A percentile compares a stretch with the other conserved stretches of the same genome.
These are phyloP conservation scores for Capsicum pubescens DNA, from an alignment of 257 asterid species.

Conservation along the genomic window DNA sequence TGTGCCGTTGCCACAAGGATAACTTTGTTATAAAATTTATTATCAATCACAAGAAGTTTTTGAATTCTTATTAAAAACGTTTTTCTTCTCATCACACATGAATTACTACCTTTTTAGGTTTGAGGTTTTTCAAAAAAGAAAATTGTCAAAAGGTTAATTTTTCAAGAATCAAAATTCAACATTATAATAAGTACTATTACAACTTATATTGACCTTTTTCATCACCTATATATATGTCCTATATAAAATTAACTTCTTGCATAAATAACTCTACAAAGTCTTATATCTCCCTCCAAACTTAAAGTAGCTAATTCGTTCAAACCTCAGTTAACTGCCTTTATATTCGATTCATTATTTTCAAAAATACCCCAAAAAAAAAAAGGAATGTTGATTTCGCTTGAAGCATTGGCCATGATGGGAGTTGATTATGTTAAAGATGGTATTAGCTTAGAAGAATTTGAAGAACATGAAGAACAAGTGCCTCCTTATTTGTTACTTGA, in stretches of 20 bases:
- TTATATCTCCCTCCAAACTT: neutral
- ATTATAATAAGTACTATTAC: neutral
- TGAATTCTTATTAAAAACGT: neutral
- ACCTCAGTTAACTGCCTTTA: neutral
- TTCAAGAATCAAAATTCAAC: constrained; percentile 21
- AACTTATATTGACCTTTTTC: neutral
- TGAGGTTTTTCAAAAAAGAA: neutral
- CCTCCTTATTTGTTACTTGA: neutral
- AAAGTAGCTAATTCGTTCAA: neutral
- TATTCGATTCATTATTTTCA: no score
- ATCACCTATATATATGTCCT: neutral
- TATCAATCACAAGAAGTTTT: constrained; percentile 15
- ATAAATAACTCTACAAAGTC: neutral
- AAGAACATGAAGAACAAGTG: neutral
- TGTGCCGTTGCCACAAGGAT: neutral
- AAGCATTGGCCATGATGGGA: constrained; percentile 62
- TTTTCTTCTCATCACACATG: neutral
- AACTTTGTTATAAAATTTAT: neutral
- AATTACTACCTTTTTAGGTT: neutral
- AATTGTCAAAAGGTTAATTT: neutral
- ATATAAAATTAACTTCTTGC: neutral
- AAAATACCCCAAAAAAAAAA: no score
- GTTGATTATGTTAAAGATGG: constrained; percentile 40
- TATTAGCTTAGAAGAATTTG: constrained; percentile 12
- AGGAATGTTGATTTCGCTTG: constrained; percentile 43